Evolutionary conservation across 352 stramenopile genomes (phyloP), one percentile per base, ranked within the genome.

Genomic region (Blastocystis sp.): DNA sequence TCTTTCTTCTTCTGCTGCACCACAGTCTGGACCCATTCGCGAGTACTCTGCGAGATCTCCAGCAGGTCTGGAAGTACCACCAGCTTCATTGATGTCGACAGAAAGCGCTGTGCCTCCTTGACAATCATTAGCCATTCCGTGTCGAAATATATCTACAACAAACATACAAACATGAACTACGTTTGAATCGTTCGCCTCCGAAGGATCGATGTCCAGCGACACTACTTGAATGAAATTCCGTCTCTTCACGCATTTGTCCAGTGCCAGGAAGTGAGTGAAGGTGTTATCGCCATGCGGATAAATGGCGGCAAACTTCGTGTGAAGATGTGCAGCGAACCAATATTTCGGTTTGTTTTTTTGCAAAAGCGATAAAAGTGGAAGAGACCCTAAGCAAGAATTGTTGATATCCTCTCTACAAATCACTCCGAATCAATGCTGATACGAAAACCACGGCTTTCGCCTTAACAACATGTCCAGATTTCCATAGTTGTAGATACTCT

Each of bases 241-340:
- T 62, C 95, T 93, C 13, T 95, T 97, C 3, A 99, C 93, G 87
- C 96, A 99, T 91, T 99, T 99, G 93, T 99, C 98, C n/a, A 99
- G 92, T 37, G 96, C 96, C n/a, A 99, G 90, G 91, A 99, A 99
- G 50, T 94, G 94, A 37, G 97, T 99, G 20, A 50, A 24, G 9
- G 8, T 20, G 18, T 82, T 59, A 0, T 26, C 16, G 56, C 18
- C 76, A 90, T 98, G 96, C 8, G 91, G 91, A 5, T 98, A 94
- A n/a, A 96, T 91, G 3, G 98, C 97, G 47, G 96, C 91, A 91
- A 99, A 99, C 91, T 98, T 99, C 70, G 98, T 95, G 92, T 99
- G 97, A 34, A 99, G 92, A 91, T 99, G 98, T 30, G 96, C 97
- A 0, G 96, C 92, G 91, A 99, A 99, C 97, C 97, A 99, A 79